These are phyloP conservation scores for Fusarium avenaceum DNA, from an alignment of 2,329 filamentous ascomycete genomes.

Conservation along the genomic window DNA sequence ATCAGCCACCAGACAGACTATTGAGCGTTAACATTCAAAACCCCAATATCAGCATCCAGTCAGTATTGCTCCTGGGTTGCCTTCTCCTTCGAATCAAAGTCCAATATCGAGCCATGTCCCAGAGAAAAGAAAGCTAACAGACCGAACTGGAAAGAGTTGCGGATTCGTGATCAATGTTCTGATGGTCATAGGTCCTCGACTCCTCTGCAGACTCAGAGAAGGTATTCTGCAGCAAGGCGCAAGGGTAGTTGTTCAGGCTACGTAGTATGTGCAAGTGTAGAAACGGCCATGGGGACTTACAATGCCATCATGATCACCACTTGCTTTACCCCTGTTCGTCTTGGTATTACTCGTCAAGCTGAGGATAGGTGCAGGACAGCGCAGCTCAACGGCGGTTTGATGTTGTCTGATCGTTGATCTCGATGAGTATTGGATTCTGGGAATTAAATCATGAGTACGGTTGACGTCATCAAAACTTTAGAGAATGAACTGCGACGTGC, in stretches of 20 bases:
- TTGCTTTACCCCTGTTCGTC: background rate
- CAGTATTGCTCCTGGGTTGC: background rate
- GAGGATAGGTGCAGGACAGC: background rate
- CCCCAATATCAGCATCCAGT: background rate
- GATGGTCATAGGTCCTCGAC: background rate
- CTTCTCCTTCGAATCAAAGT: background rate
- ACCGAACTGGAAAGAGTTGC: background rate
- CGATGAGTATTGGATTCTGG: conserved; percentile 19
- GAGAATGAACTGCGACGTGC: background rate
- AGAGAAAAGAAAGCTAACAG: too few relatives aligned
- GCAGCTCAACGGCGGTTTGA: background rate
- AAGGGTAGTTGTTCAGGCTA: background rate
- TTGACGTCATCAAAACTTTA: conserved; percentile 17
- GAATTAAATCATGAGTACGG: conserved; percentile 26
- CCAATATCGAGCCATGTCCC: too few relatives aligned
- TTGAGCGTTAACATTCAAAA: background rate
- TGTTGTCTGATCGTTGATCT: background rate
- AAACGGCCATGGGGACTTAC: background rate
- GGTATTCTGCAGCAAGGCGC: background rate
- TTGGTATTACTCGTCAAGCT: background rate
- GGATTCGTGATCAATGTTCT: background rate
- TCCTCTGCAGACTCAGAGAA: background rate
- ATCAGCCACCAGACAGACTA: background rate
- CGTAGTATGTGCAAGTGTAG: background rate
- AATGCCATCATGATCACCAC: conserved; percentile 4